Evolutionary conservation across 768 basidiomycete species (phyloP).

Genomic region (Cystofilobasidium macerans): DNA sequence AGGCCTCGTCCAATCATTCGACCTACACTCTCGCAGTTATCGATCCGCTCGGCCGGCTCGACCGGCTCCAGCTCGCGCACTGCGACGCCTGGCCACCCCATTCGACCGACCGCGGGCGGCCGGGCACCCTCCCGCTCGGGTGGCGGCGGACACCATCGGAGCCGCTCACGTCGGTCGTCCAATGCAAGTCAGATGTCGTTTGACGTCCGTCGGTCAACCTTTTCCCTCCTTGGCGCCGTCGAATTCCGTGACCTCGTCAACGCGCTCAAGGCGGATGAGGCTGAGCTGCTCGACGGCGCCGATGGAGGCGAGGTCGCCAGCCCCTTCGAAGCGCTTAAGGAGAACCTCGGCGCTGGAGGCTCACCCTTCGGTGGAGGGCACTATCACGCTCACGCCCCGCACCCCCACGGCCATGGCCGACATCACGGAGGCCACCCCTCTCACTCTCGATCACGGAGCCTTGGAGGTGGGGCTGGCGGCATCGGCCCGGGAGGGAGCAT

Average conservation of each 20-base stretch:
- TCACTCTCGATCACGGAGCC: not conserved
- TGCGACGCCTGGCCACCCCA: no score
- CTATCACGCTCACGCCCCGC: slow-evolving; percentile 45
- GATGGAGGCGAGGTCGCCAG: no score
- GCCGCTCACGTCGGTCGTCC: not conserved
- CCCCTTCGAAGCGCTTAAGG: slow-evolving; percentile 58
- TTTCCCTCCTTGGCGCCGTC: slow-evolving; percentile 81
- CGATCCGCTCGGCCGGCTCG: no score
- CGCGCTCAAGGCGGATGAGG: slow-evolving; percentile 56
- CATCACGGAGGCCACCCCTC: no score
- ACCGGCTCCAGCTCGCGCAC: no score
- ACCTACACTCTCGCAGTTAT: no score
- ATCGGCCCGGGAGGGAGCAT: no score
- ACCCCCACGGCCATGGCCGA: not conserved
- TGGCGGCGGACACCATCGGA: no score
- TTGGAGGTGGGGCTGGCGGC: not conserved
- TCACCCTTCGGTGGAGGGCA: slow-evolving; percentile 62
- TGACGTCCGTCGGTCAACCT: slow-evolving; percentile 31
- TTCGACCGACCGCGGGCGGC: not conserved
- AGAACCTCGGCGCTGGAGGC: slow-evolving; percentile 42
- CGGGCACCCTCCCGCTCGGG: not conserved
- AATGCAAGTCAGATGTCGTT: not conserved
- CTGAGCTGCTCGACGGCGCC: slow-evolving; percentile 45
- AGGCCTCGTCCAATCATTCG: no score
- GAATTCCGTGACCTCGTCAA: slow-evolving; percentile 89